Conservation (phyloP, 441 rosid species). For the Populus hybrid region DNA sequence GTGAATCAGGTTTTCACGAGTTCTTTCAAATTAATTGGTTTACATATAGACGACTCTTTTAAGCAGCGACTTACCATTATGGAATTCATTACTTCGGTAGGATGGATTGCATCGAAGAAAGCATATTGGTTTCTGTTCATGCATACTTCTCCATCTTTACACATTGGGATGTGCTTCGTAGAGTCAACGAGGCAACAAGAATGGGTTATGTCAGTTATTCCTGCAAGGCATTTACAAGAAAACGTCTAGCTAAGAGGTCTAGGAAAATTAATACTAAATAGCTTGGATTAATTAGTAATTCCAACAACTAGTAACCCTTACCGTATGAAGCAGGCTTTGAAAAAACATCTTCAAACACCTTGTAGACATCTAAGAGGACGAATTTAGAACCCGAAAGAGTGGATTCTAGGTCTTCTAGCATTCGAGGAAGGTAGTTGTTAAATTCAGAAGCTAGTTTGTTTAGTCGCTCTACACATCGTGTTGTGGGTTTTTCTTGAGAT, state of each 20-base stretch:
- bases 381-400: slow-evolving; percentile 11
- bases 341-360: background rate
- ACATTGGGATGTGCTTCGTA: background rate
- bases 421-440: slow-evolving; percentile 2
- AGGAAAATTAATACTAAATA: background rate
- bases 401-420: background rate
- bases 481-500: background rate
- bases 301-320: background rate
- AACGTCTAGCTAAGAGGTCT: background rate
- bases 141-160: background rate
- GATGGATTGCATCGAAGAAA: slow-evolving; percentile 14
- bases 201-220: background rate
- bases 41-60: slow-evolving; percentile 11
- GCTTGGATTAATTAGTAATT: too few relatives aligned
- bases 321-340: slow-evolving; percentile 10
- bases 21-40: background rate
- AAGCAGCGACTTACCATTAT: background rate
- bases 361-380: slow-evolving; percentile 9
- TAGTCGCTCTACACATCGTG: background rate
- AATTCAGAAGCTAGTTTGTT: background rate
- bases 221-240: background rate
- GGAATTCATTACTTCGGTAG: slow-evolving; percentile 11
- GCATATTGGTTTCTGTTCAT: background rate
- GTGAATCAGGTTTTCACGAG: background rate
- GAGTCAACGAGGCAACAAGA: slow-evolving; percentile 2